These are phyloP conservation scores for Eucalyptus sp. DNA, from an alignment of 345 rosid species.

Conservation along the genomic window DNA sequence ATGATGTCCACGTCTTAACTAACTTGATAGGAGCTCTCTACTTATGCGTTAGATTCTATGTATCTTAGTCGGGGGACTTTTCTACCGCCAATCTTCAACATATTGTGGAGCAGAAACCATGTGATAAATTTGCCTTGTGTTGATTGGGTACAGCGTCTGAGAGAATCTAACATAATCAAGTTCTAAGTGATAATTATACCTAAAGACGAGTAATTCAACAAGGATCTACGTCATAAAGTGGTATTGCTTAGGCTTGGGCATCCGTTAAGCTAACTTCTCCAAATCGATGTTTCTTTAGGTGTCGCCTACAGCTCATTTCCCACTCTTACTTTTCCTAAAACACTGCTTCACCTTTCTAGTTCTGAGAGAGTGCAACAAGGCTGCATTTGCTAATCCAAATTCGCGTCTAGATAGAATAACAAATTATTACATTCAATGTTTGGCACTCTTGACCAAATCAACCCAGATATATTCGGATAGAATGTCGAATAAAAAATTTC, in stretches of 20 bases:
- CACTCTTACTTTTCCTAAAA: neutral
- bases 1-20: neutral
- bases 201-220: neutral
- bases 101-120: neutral
- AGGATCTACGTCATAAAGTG: neutral
- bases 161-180: neutral
- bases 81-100: neutral
- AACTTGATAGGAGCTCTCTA: neutral
- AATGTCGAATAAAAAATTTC: neutral
- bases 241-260: neutral
- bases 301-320: neutral
- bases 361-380: neutral
- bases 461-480: neutral
- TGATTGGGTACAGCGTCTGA: neutral
- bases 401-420: neutral
- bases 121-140: neutral
- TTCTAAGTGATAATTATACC: neutral
- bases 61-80: neutral
- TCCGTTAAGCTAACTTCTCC: neutral
- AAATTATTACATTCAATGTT: neutral
- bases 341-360: neutral
- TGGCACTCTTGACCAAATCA: neutral
- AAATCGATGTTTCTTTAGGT: neutral
- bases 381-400: neutral
- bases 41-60: neutral